These are phyloP conservation scores for Pseudocercospora crystallina DNA, from an alignment of 2,329 filamentous ascomycete genomes.

Conservation along the genomic window DNA sequence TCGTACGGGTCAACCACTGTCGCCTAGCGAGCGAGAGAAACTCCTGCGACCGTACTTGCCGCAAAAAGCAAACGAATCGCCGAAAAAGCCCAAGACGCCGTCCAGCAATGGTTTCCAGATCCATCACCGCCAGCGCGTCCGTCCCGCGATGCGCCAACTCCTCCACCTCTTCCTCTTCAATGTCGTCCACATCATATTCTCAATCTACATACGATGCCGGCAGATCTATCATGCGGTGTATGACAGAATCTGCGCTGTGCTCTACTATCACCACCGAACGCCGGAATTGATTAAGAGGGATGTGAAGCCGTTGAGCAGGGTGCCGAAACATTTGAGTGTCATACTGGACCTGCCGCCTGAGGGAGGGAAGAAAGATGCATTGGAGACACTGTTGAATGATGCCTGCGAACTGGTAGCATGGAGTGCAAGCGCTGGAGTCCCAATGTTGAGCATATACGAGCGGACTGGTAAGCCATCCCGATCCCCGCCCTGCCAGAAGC, in stretches of 20 bases:
- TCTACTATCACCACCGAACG: conserved; percentile 94
- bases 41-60: conserved; percentile 37
- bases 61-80: conserved; percentile 15
- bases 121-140: conserved; percentile 29
- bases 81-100: conserved; percentile 7
- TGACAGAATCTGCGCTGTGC: conserved; percentile 74
- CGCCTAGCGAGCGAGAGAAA: conserved; percentile 32
- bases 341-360: conserved; percentile 74
- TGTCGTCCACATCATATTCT: conserved; percentile 77
- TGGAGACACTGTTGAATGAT: conserved; percentile 85
- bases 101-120: conserved; percentile 19
- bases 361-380: conserved; percentile 65
- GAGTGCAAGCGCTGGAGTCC: conserved; percentile 87
- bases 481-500: too few relatives aligned
- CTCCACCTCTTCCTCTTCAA: conserved; percentile 68
- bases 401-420: conserved; percentile 89
- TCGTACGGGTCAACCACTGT: conserved; percentile 27
- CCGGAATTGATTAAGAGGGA: conserved; percentile 90
- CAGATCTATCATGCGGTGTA: conserved; percentile 75
- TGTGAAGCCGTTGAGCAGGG: conserved; percentile 68
- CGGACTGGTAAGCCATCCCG: conserved; percentile 67
- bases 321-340: conserved; percentile 85
- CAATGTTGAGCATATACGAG: conserved; percentile 87
- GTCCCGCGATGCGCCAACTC: conserved; percentile 30
- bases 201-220: conserved; percentile 79